Base-by-base conservation (phyloP, 176 grass and related monocot species). In the Aegilops bicornis region DNA sequence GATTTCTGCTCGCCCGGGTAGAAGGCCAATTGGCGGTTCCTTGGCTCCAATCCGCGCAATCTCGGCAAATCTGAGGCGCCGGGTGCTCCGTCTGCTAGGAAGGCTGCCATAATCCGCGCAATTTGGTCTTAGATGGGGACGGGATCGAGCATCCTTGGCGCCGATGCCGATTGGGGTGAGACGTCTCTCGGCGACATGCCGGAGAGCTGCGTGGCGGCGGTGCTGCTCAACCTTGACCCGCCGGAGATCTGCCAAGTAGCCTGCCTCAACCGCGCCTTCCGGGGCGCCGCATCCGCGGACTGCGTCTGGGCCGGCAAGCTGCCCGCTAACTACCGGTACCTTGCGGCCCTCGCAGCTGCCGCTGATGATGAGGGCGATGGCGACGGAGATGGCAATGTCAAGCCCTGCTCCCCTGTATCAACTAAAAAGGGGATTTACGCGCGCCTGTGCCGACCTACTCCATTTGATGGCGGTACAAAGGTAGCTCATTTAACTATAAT, bases 121-220 rank as follows among this genome's bases (percentile, higher is more conserved):
- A 61, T 72, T 81, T 63, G 82, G 14, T 79, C 71, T 68, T 81
- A 25, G 64, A 98, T 98, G 96, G 96, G 96, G 29, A 71, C 93
- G 54, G 91, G 91, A 23, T 95, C 96, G 40, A 95, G 90, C 90
- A 68, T 92, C 42, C 68, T 85, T 74, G 91, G 89, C 9, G 85
- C 85, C 20, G 96, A 95, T 7, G 83, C 80, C 48, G 79, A 87
- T 56, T 89, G 73, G 84, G 62, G 83, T 10, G 73, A 91, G 79
- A 92, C 91, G 17, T 92, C 91, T 22, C 91, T 98, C 24, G 96
- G 96, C 45, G 96, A 98, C 90, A 89, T 98, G 91, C 96, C 96
- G 35, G 96, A 95, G 91, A 92, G 96, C 79, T 98, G 93, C 77
- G 88, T 88, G 37, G 96, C 96, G 79, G 82, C 90, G 64, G 88